Evolutionary conservation across 108 stramenopile genomes (phyloP).

Genomic region (Cylindrotheca closterium): DNA sequence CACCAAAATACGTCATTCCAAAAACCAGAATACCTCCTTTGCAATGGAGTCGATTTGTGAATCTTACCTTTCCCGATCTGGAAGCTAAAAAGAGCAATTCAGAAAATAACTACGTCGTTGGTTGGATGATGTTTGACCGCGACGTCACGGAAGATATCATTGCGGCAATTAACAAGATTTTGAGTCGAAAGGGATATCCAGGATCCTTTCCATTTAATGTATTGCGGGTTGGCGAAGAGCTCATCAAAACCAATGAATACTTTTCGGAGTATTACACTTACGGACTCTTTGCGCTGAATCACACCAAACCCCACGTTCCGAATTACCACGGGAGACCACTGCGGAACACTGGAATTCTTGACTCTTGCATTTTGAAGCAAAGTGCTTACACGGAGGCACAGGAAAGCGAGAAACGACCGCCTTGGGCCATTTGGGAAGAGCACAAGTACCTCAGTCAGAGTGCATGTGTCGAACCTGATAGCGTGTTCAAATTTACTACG

Average conservation of each 20-base stretch:
- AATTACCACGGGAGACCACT: neutral
- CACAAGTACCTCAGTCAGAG: slow-evolving; percentile 9
- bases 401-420: neutral
- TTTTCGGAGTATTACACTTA: slow-evolving; percentile 17
- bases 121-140: slow-evolving; percentile 20
- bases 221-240: slow-evolving; percentile 10
- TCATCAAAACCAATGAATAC: slow-evolving; percentile 18
- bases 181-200: neutral
- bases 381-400: slow-evolving; percentile 7
- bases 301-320: neutral
- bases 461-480: slow-evolving; percentile 13
- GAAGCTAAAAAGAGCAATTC: slow-evolving; percentile 5
- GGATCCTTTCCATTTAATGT: slow-evolving; percentile 15
- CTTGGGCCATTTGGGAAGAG: slow-evolving; percentile 16
- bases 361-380: slow-evolving; percentile 14
- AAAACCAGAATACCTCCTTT: slow-evolving; percentile 11
- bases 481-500: too few relatives aligned
- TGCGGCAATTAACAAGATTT: slow-evolving; percentile 4
- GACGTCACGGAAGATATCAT: slow-evolving; percentile 11
- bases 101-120: slow-evolving; percentile 10
- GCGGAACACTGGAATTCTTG: slow-evolving; percentile 9
- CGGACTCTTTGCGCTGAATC: slow-evolving; percentile 11
- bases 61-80: slow-evolving; percentile 5
- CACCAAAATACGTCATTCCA: slow-evolving; percentile 9
- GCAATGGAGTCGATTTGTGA: slow-evolving; percentile 15